Evolutionary conservation across 2,329 filamentous ascomycete species (phyloP), one percentile per base, ranked within the genome.

Genomic region (Paradendryphiella salina): DNA sequence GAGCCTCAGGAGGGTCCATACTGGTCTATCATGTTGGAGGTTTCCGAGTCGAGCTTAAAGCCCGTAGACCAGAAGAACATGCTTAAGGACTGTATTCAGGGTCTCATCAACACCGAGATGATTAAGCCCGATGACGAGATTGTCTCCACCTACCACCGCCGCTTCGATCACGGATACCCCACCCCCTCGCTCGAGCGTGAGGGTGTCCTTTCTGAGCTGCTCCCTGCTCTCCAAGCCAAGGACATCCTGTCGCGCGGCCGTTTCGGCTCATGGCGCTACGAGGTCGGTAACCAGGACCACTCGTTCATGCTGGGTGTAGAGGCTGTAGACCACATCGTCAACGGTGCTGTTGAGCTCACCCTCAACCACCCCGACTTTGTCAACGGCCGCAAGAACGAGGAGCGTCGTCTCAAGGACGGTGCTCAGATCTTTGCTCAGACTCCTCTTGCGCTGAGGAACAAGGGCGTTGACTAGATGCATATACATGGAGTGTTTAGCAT

Each of bases 11-110:
- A 88, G 69, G 94, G 94, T 28, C 94, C 94, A 34, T 99, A 99
- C 85, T 99, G 94, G 94, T 97, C 93, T 59, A 95, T 99, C 81
- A 99, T 99, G 94, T 80, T 99, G 65, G 94, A 99, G 78, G 88
- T 99, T 55, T 97, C 94, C 26, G 90, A 99, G 78, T 97, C 93
- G 26, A 85, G 84, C 70, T 85, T 96, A 87, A 99, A 99, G 84
- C 90, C 91, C 32, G 92, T 97, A 26, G 86, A 97, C 76, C 80
- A 88, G 66, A 85, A 85, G 66, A 96, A 87, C 75, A 78, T 99
- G 57, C 82, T 99, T 67, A 84, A 83, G 75, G 92, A 99, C 71
- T 94, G 85, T 69, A 97, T 99, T 74, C 89, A 96, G 79, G 94
- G 94, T 70, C 87, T 97, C 42, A 83, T 99, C 82, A 97, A 96